Percentiles rank a stretch among this genome's conserved stretches.
Conservation (phyloP, 2,329 filamentous ascomycete species). For the Botrytis fabae region DNA sequence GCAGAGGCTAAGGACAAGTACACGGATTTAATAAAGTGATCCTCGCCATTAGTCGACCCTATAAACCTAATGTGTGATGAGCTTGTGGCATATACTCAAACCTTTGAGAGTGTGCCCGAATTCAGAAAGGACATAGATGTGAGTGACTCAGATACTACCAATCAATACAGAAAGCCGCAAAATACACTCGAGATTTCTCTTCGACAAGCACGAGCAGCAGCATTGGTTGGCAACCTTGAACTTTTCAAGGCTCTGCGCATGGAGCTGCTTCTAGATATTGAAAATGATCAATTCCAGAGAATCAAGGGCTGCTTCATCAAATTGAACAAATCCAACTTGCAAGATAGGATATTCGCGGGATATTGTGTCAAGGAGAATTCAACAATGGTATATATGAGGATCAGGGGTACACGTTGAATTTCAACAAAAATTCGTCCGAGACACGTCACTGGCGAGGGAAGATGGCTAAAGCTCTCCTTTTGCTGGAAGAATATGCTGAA, state of each 20-base stretch:
- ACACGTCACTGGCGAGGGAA: neutral
- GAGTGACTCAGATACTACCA: neutral
- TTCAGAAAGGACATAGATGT: neutral
- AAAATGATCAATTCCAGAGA: neutral
- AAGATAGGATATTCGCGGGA: neutral
- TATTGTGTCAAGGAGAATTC: neutral
- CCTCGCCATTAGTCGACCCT: neutral
- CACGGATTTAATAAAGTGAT: neutral
- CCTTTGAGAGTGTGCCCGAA: neutral
- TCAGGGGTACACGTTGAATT: neutral
- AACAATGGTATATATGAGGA: neutral
- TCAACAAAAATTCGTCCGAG: neutral
- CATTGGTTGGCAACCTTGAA: neutral
- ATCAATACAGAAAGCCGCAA: neutral
- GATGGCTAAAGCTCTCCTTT: neutral
- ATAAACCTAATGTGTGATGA: constrained; percentile 4
- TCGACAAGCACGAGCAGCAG: neutral
- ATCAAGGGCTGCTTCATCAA: neutral
- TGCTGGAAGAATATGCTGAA: neutral
- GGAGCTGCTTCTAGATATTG: neutral
- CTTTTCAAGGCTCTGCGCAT: neutral
- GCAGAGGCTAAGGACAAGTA: neutral
- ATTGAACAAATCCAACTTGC: neutral
- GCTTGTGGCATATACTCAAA: neutral
- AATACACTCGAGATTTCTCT: neutral